Percentiles rank a stretch among this genome's conserved stretches.
Evolutionary conservation across 805 yeast species (phyloP).

Genomic region (Wickerhamomyces strasburgensis): DNA sequence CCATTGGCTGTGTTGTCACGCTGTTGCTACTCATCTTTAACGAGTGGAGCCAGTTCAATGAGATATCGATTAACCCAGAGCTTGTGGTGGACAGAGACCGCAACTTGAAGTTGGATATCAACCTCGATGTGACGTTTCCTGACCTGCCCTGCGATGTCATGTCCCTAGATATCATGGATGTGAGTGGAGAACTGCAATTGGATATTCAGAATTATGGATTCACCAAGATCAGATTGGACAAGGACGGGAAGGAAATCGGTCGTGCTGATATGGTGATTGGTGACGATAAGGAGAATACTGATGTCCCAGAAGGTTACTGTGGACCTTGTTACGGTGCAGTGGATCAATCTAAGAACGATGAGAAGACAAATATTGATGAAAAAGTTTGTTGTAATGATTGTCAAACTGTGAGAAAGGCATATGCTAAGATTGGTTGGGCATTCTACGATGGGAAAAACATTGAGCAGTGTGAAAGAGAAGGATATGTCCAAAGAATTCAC

Average conservation of each 20-base stretch:
- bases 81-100: slow-evolving; percentile 84
- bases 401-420: slow-evolving; percentile 74
- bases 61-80: slow-evolving; percentile 69
- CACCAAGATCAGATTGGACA: slow-evolving; percentile 57
- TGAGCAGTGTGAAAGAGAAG: slow-evolving; percentile 87
- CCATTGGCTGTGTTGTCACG: slow-evolving; percentile 60
- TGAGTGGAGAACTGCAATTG: slow-evolving; percentile 76
- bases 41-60: slow-evolving; percentile 74
- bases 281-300: slow-evolving; percentile 26
- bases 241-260: slow-evolving; percentile 44
- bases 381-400: slow-evolving; percentile 80
- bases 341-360: slow-evolving; percentile 47
- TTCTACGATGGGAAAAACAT: slow-evolving; percentile 84
- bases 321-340: slow-evolving; percentile 90
- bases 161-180: slow-evolving; percentile 83
- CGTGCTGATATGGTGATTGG: slow-evolving; percentile 39
- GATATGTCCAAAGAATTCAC: slow-evolving; percentile 63
- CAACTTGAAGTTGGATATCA: slow-evolving; percentile 68
- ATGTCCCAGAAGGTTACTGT: slow-evolving; percentile 48
- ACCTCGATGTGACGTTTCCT: slow-evolving; percentile 80
- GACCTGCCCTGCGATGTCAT: slow-evolving; percentile 79
- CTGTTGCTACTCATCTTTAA: slow-evolving; percentile 58
- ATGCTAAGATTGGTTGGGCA: slow-evolving; percentile 76
- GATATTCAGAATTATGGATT: slow-evolving; percentile 71
- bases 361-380: slow-evolving; percentile 31